Evolutionary conservation across 2,329 filamentous ascomycete species (phyloP), one percentile per base, ranked within the genome.

Genomic region (Pseudogymnoascus sp.): DNA sequence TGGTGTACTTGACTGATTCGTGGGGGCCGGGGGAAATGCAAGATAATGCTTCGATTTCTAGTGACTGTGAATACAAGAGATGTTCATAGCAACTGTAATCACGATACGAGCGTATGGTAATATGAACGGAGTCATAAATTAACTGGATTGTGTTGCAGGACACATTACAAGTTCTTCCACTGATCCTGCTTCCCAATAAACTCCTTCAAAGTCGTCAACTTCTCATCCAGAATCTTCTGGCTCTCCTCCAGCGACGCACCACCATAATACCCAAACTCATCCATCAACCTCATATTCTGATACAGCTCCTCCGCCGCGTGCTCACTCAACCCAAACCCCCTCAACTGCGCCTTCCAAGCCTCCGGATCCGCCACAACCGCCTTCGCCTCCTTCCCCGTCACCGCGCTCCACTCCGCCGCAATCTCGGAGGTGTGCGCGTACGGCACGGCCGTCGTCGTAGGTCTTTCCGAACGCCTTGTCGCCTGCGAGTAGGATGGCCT

Each of bases 231-330:
- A 62, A 73, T 68, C 58, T 64, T 65, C 25, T 73, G 74, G 63
- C 74, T 77, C 64, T 75, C 73, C 2, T 78, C 73, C 52, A 81
- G 71, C 40, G 68, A 66, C 55, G 65, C 78, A 8, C 80, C 79
- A 4, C 76, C 78, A 67, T 77, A 85, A 66, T 85, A 85, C 0
- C 82, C 82, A 31, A 76, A 80, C 21, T 80, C 76, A 61, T 79
- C 74, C 63, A 85, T 71, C 55, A 85, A 73, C 41, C 78, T 71
- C 71, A 83, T 78, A 64, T 83, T 85, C 71, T 85, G 78, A 35
- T 80, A 71, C 69, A 84, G 63, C 69, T 85, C 83, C 63, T 80
- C 74, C 18, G 75, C 74, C 67, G 74, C 72, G 23, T 74, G 72
- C 8, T 76, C 74, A 1, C 77, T 75, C 65, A 76, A 60, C 6